phyloP scores from a whole-genome alignment of 108 stramenopile genomes.

The Phaeodactylum tricornutum region DNA sequence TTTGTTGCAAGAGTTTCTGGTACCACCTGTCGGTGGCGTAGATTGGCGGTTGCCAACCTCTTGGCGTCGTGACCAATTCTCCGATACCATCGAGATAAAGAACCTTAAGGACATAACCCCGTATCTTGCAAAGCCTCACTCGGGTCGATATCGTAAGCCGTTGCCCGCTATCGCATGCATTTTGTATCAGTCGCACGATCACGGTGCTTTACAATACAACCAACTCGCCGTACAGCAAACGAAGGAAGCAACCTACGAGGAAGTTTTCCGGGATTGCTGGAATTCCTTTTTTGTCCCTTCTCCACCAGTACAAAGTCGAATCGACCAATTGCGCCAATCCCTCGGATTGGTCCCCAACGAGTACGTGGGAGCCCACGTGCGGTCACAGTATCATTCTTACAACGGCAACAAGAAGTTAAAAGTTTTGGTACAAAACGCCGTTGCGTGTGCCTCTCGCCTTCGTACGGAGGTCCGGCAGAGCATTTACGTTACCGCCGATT shows the following conservation, averaged over 20 bases:
- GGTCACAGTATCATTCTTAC: constrained; percentile 24
- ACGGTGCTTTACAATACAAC: constrained; percentile 1
- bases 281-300: constrained; percentile 37
- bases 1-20: constrained; percentile 29
- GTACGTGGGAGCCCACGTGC: constrained; percentile 32
- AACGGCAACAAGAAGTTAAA: neutral
- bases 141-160: neutral
- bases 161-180: neutral
- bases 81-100: neutral
- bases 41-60: constrained; percentile 28
- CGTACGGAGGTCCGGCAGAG: constrained; percentile 9
- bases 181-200: neutral
- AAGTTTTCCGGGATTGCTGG: constrained; percentile 25
- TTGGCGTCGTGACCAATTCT: neutral
- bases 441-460: constrained; percentile 19
- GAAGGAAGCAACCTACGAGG: neutral
- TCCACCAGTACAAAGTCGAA: constrained; percentile 14
- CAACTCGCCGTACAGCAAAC: neutral
- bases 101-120: no score
- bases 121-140: neutral
- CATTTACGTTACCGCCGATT: constrained; percentile 7
- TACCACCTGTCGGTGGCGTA: constrained; percentile 23
- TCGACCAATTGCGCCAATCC: constrained; percentile 11
- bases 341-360: constrained; percentile 22
- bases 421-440: constrained; percentile 17